Conservation (phyloP, 2,329 filamentous ascomycete species). For the Talaromyces islandicus region DNA sequence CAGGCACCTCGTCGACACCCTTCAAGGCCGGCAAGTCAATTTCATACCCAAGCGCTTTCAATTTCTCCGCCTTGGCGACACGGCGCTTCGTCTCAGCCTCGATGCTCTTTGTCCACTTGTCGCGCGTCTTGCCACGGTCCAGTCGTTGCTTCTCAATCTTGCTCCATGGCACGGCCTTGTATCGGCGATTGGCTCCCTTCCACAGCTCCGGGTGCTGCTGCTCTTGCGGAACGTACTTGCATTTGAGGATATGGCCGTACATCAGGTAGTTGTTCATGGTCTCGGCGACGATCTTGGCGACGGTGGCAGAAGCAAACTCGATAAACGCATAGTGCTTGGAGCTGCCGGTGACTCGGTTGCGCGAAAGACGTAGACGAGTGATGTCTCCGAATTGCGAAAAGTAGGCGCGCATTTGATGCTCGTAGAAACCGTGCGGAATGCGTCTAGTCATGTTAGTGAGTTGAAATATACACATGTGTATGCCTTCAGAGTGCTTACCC, state of each 20-base stretch:
- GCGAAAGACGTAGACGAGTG: slow-evolving; percentile 70
- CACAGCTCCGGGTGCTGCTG: slow-evolving; percentile 77
- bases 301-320: slow-evolving; percentile 70
- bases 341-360: slow-evolving; percentile 84
- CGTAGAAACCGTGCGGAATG: slow-evolving; percentile 93
- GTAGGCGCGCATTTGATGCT: slow-evolving; percentile 89
- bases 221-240: slow-evolving; percentile 68
- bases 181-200: slow-evolving; percentile 84
- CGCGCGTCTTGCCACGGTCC: slow-evolving; percentile 65
- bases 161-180: slow-evolving; percentile 83
- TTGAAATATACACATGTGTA: neutral
- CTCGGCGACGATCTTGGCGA: slow-evolving; percentile 86
- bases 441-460: slow-evolving; percentile 43
- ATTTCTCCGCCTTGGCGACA: slow-evolving; percentile 61
- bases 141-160: slow-evolving; percentile 74
- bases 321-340: slow-evolving; percentile 95
- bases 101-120: slow-evolving; percentile 73
- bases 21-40: slow-evolving; percentile 71
- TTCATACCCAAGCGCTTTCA: slow-evolving; percentile 78
- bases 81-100: slow-evolving; percentile 67
- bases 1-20: slow-evolving; percentile 49
- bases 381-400: slow-evolving; percentile 90
- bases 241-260: slow-evolving; percentile 89
- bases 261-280: slow-evolving; percentile 98
- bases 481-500: slow-evolving; percentile 49